Evolutionary conservation across 176 grass and related monocot species (phyloP), one percentile per base, ranked within the genome.

Genomic region (Dactylis glomerata): DNA sequence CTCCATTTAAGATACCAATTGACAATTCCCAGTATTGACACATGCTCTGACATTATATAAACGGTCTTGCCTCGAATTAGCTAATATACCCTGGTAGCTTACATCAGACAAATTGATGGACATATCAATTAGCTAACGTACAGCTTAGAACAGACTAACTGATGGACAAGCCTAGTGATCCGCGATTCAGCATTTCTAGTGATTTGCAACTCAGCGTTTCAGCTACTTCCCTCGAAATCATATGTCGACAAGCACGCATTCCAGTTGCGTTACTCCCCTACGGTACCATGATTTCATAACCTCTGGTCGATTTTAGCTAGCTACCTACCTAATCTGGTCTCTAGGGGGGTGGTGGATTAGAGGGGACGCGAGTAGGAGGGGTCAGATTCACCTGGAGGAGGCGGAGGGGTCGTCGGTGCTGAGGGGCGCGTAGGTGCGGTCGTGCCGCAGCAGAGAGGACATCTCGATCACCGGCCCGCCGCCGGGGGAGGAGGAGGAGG

Each of bases 381-480:
- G 22, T 63, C 32, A 40, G 75, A 55, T 2, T 30, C 24, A 99
- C 93, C 97, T 99, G 81, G 90, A 94, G 41, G 85, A 73, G 58
- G 56, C 86, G 81, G 93, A 87, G 78, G 91, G 88, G 58, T 99
- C 97, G 24, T 99, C 90, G 26, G 93, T 96, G 92, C 93, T 99
- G 86, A 99, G 93, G 76, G 93, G 97, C 6, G 75, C 82, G 88
- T 99, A 99, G 61, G 84, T 26, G 27, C 93, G 89, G 68, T 96
- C 91, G 67, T 84, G 50, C 34, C 84, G 97, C 20, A 99, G 91
- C 34, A 96, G 81, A 14, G 93, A 96, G 82, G 88, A 75, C 82
- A 99, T 92, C 84, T 99, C 97, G 83, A 99, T 91, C 57, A 94
- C 93, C 34, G 91, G 84, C 8, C 91, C 92, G 15, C 89, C 91